Evolutionary conservation across 768 basidiomycete species (phyloP).

Genomic region (Sporobolomyces roseus): DNA sequence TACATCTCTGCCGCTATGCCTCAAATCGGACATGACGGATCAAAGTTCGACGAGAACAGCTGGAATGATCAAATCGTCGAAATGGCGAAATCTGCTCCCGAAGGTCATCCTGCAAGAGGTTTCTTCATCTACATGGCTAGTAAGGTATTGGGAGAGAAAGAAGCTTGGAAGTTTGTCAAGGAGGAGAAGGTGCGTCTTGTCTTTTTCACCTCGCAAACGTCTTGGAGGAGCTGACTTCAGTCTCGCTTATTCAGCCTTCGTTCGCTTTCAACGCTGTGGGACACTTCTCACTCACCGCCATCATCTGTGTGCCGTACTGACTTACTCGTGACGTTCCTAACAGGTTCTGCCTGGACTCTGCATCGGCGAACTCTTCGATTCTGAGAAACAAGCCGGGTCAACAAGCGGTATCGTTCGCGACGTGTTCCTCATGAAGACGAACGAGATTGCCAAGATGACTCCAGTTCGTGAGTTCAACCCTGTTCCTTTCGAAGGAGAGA

Average conservation of each 20-base stretch:
- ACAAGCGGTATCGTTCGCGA: not conserved
- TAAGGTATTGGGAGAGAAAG: slow-evolving; percentile 1
- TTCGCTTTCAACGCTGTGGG: slow-evolving; percentile 8
- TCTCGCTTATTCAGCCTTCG: not conserved
- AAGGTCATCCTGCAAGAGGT: not conserved
- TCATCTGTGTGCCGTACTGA: no score
- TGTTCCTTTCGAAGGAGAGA: no score
- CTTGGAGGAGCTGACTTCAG: no score
- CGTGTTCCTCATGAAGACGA: slow-evolving; percentile 1
- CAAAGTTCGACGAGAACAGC: not conserved
- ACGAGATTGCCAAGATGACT: slow-evolving; percentile 1
- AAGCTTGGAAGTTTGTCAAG: not conserved
- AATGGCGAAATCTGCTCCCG: not conserved
- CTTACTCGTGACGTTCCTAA: not conserved
- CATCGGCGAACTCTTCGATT: not conserved
- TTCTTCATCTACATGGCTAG: slow-evolving; percentile 4
- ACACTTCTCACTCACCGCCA: not conserved
- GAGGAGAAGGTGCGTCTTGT: not conserved
- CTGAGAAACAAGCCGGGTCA: not conserved
- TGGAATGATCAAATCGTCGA: slow-evolving; percentile 1
- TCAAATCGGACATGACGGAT: not conserved
- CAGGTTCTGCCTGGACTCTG: slow-evolving; percentile 3
- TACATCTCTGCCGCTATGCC: slow-evolving; percentile 6
- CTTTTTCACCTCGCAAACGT: no score
- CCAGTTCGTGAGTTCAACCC: not conserved